A percentile compares a stretch with the other conserved stretches of the same genome.
phyloP scores from a whole-genome alignment of 805 yeast species.

The Priceomyces medius region DNA sequence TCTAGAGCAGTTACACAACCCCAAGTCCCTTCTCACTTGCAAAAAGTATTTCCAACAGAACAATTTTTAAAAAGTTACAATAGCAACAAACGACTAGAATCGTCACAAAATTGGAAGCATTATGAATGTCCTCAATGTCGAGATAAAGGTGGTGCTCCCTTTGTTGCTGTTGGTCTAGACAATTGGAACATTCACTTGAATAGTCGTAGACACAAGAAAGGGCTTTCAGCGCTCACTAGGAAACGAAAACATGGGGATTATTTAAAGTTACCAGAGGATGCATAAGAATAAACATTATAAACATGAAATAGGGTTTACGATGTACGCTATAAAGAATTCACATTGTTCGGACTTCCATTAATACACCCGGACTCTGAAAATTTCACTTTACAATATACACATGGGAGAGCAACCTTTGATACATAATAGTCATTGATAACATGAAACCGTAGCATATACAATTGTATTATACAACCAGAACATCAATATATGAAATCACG shows the following conservation, averaged over 20 bases:
- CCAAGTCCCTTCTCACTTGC: constrained; percentile 28
- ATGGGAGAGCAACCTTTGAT: no score
- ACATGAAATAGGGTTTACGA: no score
- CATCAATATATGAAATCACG: no score
- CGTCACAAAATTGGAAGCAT: constrained; percentile 60
- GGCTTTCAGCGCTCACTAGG: constrained; percentile 17
- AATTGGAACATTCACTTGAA: constrained; percentile 67
- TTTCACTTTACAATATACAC: no score
- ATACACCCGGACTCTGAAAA: no score
- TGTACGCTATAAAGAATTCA: no score
- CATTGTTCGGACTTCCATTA: no score
- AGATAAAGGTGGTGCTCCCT: constrained; percentile 51
- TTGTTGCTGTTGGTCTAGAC: constrained; percentile 70
- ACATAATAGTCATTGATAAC: no score
- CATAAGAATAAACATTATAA: no score
- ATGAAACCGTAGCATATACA: no score
- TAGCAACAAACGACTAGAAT: constrained; percentile 40
- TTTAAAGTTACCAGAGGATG: no score
- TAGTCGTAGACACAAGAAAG: constrained; percentile 68
- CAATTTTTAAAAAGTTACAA: constrained; percentile 16
- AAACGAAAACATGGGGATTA: not conserved
- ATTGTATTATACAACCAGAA: no score
- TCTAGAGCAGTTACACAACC: constrained; percentile 22
- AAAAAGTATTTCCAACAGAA: constrained; percentile 24
- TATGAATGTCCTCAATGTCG: constrained; percentile 64